phyloP scores from a whole-genome alignment of 768 basidiomycete species.

The Lactifluus piperatus region DNA sequence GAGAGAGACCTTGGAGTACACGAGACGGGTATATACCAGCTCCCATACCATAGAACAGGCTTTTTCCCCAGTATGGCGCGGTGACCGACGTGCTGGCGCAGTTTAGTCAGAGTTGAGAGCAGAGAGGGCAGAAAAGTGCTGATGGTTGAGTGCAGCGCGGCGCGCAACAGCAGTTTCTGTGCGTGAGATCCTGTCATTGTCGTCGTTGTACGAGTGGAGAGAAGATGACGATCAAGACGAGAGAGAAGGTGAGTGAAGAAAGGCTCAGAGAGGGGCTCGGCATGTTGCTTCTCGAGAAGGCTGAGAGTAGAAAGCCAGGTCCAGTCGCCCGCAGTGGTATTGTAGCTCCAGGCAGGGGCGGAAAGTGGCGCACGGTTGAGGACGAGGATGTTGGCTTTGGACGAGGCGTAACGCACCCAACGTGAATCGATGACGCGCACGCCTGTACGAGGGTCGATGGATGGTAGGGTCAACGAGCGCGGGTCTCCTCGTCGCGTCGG shows the following conservation, averaged over 20 bases:
- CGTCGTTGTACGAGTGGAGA: neutral
- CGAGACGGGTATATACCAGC: conserved; percentile 13
- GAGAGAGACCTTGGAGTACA: neutral
- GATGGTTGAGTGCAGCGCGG: conserved; percentile 13
- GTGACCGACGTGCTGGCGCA: conserved; percentile 1
- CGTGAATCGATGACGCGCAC: conserved; percentile 9
- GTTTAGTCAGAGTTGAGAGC: neutral
- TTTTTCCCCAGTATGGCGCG: conserved; percentile 8
- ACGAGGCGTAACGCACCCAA: conserved; percentile 3
- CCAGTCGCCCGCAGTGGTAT: neutral
- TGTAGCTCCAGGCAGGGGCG: conserved; percentile 17
- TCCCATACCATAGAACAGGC: conserved; percentile 17
- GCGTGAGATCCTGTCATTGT: neutral
- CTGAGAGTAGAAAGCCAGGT: conserved; percentile 8
- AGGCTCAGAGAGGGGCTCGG: neutral
- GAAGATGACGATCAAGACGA: neutral
- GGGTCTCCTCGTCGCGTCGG: neutral
- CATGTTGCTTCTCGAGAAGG: neutral
- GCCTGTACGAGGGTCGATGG: conserved; percentile 12
- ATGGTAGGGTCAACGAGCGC: neutral
- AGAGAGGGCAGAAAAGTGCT: conserved; percentile 14
- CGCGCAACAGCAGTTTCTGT: neutral
- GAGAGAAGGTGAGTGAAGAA: conserved; percentile 2
- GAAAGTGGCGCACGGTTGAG: conserved; percentile 14
- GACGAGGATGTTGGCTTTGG: conserved; percentile 1